Conservation (phyloP, 2,329 filamentous ascomycete species). For the Phialocephala sp. region DNA sequence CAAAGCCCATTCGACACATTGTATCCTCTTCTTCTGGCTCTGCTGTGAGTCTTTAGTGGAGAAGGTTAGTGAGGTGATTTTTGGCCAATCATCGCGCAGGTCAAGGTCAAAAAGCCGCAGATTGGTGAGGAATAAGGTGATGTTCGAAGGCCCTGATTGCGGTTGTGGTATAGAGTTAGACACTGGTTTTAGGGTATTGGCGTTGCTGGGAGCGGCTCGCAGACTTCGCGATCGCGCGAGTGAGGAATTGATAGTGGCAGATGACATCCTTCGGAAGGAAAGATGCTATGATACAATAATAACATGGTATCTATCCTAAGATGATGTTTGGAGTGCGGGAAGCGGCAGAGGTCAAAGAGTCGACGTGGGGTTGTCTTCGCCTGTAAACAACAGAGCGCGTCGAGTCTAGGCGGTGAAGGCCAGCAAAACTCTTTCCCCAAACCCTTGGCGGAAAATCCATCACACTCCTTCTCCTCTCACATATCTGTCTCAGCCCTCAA, state of each 20-base stretch:
- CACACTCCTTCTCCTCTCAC: neutral
- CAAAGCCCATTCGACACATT: conserved; percentile 88
- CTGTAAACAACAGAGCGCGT: neutral
- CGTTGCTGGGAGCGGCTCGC: conserved; percentile 33
- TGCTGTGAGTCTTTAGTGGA: conserved; percentile 67
- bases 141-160: conserved; percentile 52
- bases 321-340: neutral
- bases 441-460: too few relatives aligned
- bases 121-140: conserved; percentile 79
- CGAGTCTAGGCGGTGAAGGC: neutral
- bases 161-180: conserved; percentile 22
- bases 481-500: too few relatives aligned
- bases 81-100: conserved; percentile 77
- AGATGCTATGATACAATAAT: conserved; percentile 8
- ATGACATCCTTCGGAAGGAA: conserved; percentile 30
- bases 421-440: neutral
- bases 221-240: conserved; percentile 37
- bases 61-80: conserved; percentile 73
- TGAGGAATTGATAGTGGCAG: conserved; percentile 32
- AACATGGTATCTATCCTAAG: conserved; percentile 20
- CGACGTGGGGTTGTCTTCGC: conserved; percentile 2
- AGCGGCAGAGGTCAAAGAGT: neutral
- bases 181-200: conserved; percentile 29
- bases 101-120: conserved; percentile 84
- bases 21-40: conserved; percentile 82